Conservation (phyloP, 805 yeast genomes). For the Hagleromyces aurorensis region DNA sequence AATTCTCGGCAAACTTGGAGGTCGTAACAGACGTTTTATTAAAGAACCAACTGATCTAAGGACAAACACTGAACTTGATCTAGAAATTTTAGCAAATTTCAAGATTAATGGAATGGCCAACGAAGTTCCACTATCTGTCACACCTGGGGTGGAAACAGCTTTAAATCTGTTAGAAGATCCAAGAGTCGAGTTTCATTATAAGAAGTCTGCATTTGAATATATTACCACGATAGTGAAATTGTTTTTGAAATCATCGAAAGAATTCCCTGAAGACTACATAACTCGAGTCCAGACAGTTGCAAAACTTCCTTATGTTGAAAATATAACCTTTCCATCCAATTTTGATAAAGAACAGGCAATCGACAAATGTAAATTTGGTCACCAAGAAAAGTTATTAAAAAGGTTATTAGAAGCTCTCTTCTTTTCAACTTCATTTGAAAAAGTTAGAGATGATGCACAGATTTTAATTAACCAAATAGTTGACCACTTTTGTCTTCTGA, state of each 20-base stretch:
- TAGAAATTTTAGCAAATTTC: constrained; percentile 62
- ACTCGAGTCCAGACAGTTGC: constrained; percentile 44
- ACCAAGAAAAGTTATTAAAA: constrained; percentile 58
- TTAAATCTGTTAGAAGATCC: constrained; percentile 65
- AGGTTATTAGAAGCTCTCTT: constrained; percentile 64
- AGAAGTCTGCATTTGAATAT: constrained; percentile 71
- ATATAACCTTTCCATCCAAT: constrained; percentile 30
- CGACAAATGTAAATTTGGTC: constrained; percentile 42
- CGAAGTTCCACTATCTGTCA: constrained; percentile 63
- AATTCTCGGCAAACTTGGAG: constrained; percentile 91
- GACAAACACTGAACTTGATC: constrained; percentile 46
- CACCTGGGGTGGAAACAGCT: constrained; percentile 79
- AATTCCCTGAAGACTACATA: constrained; percentile 36
- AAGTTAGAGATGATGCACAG: constrained; percentile 60
- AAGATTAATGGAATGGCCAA: constrained; percentile 58
- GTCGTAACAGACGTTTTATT: constrained; percentile 82
- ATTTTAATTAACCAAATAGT: constrained; percentile 56
- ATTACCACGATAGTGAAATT: constrained; percentile 58
- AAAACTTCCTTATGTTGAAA: constrained; percentile 28
- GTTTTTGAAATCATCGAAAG: constrained; percentile 41
- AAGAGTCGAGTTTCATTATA: constrained; percentile 47
- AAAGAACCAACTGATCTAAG: constrained; percentile 64
- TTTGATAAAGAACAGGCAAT: constrained; percentile 34
- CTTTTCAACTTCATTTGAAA: constrained; percentile 68
- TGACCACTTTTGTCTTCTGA: constrained; percentile 71